Base-by-base conservation (phyloP, 2,329 filamentous ascomycete species). In the Hortaea sp. region DNA sequence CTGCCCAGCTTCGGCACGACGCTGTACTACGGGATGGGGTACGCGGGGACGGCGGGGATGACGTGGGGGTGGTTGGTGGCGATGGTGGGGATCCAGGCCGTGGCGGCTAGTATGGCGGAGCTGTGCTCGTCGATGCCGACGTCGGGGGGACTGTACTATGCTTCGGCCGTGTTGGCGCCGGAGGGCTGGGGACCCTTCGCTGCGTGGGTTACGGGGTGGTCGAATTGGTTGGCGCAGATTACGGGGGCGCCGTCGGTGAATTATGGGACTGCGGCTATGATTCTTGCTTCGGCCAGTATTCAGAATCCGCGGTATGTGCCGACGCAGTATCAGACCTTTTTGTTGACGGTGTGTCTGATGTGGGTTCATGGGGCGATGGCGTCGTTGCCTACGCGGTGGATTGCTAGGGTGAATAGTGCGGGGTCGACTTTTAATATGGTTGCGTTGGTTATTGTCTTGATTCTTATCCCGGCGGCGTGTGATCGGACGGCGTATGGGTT, bases 11-110 rank as follows among this genome's bases (percentile, higher is more conserved):
- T 87, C 56, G 83, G 82, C 1, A 81, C 76, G 52, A 87, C 83
- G 0, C 65, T 88, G 52, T 82, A 75, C 58, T 87, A 85, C 72
- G 82, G 82, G 53, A 78, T 80, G 66, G 71, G 72, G 39, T 53
- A 50, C 39, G 50, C 50, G 7, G 50, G 50, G n/a, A 53, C 50
- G 6, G 50, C 45, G 9, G 50, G 48, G 9, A 53, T 85, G 80
- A 81, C 80, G 2, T 87, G 83, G 83, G 84, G 83, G 5, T 88
- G 84, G 83, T 66, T 86, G 29, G 70, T 87, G 40, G 81, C 81
- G 42, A 84, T 85, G 75, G 54, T 81, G 5, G 85, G 85, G 37
- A 84, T 87, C 35, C 77, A 85, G 59, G 80, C 77, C 62, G 77
- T 86, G 46, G 82, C 83, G 6, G 74, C 79, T 65, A 76, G 62